Evolutionary conservation across 305 asterid species (phyloP), one percentile per base, ranked within the genome.

Genomic region (Ajuga reptans): DNA sequence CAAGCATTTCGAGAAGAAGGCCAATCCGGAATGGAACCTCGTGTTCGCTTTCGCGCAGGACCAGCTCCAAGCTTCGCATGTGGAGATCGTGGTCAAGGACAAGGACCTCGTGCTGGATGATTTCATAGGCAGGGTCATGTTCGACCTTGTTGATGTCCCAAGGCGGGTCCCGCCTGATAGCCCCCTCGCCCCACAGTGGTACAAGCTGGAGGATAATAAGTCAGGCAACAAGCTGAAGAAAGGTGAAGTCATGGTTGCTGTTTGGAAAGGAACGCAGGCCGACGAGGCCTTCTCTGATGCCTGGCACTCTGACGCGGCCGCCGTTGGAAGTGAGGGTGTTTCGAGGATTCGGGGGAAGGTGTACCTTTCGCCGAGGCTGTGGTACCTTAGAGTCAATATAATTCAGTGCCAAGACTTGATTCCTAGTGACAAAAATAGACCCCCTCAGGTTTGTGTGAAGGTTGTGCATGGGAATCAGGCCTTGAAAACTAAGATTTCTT

Each of bases 261-360:
- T 85, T 53, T 89, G 96, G 96, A 83, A 57, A 72, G 96, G 96
- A 45, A 89, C 89, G 66, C 93, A 89, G 64, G 96, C 91, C 0
- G 96, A 89, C 58, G 96, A 89, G 81, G 87, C 78, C 1, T 89
- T 89, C 69, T 56, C 84, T 12, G 92, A 88, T 31, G 92, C 96
- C 11, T 84, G 92, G 92, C 93, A 89, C 77, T 84, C 92, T 3
- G 96, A 89, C 45, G 91, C 92, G 14, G 91, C 88, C 0, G 78
- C 86, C 0, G 79, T 85, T 9, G 85, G 87, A 9, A 81, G 81
- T n/a, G 93, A 85, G 0, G 81, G 77, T 0, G 74, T 89, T 12
- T 72, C 92, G 5, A 82, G 53, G 51, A 84, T 86, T 55, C 80
- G 96, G 31, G 92, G 92, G n/a, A 89, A 89, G 72, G 86, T 89